phyloP scores from a whole-genome alignment of 108 stramenopile species.

The Conticribra weissflogii region DNA sequence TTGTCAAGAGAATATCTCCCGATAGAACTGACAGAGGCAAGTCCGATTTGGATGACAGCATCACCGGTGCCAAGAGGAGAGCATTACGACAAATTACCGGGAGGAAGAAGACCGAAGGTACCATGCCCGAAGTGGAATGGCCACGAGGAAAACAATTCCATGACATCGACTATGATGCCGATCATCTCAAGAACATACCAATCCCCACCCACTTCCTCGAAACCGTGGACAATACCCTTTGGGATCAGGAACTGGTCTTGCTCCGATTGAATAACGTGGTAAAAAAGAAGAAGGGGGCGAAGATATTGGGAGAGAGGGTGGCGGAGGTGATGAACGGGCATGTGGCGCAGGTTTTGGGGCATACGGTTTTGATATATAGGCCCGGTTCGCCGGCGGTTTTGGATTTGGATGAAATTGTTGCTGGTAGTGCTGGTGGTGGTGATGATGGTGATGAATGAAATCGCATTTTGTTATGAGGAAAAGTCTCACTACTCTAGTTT shows the following conservation, averaged over 20 bases:
- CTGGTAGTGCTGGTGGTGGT: not conserved
- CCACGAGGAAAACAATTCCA: conserved; percentile 9
- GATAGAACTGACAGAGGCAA: conserved; percentile 22
- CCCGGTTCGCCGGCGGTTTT: conserved; percentile 62
- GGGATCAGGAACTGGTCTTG: conserved; percentile 74
- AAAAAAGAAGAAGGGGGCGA: conserved; percentile 70
- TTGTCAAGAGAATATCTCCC: conserved; percentile 75
- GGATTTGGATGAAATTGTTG: conserved; percentile 65
- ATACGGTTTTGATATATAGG: conserved; percentile 80
- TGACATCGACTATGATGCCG: conserved; percentile 37
- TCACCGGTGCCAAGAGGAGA: conserved; percentile 61
- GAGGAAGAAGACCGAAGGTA: conserved; percentile 57
- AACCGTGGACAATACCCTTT: conserved; percentile 58
- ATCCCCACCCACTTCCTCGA: conserved; percentile 68
- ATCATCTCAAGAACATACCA: conserved; percentile 25
- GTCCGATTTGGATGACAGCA: conserved; percentile 32
- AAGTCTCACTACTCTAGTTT: too few relatives aligned
- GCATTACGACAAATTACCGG: conserved; percentile 59
- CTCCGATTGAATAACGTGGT: conserved; percentile 75
- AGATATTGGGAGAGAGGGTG: conserved; percentile 61
- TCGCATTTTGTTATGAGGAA: too few relatives aligned
- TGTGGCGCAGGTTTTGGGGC: conserved; percentile 79
- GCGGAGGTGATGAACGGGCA: conserved; percentile 68
- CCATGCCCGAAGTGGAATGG: conserved; percentile 58
- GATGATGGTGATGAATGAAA: not conserved